These are phyloP conservation scores for Picochlorum sp. DNA, from an alignment of 139 green algal genomes.

Conservation along the genomic window DNA sequence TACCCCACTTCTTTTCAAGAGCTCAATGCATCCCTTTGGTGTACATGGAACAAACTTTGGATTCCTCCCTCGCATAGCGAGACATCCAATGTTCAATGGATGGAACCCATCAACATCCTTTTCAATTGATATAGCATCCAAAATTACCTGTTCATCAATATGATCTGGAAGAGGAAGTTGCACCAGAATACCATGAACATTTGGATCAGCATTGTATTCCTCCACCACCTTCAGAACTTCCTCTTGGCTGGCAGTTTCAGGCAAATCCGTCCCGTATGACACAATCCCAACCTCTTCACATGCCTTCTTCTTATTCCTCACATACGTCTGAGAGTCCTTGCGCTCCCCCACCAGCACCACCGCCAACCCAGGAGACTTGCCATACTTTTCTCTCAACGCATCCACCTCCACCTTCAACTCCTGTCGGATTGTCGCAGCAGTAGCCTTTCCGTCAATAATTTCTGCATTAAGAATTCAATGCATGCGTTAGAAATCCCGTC, in stretches of 20 bases:
- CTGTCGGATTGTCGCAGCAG: conserved; percentile 58
- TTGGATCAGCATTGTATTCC: conserved; percentile 61
- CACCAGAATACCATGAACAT: conserved; percentile 84
- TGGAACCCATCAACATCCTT: conserved; percentile 97
- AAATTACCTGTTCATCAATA: conserved; percentile 66
- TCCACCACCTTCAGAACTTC: conserved; percentile 79
- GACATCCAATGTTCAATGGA: conserved; percentile 76
- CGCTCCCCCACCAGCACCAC: conserved; percentile 92
- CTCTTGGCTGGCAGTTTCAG: conserved; percentile 73
- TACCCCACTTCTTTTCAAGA: conserved; percentile 63
- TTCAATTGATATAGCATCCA: conserved; percentile 74
- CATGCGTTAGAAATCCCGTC: not conserved
- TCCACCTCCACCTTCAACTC: conserved; percentile 64
- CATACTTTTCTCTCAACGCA: conserved; percentile 43
- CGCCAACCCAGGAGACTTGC: conserved; percentile 81
- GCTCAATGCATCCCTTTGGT: conserved; percentile 82
- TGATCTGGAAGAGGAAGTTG: conserved; percentile 77
- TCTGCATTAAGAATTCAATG: conserved; percentile 7
- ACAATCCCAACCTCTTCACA: conserved; percentile 87
- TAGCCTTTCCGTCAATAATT: conserved; percentile 82
- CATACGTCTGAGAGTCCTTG: conserved; percentile 96
- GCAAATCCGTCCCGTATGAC: conserved; percentile 78
- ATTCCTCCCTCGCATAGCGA: conserved; percentile 74
- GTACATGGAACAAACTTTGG: conserved; percentile 81
- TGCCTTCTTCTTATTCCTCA: conserved; percentile 89